A percentile compares a stretch with the other conserved stretches of the same genome.
These are phyloP conservation scores for Acacia acuminata DNA, from an alignment of 306 rosid genomes.

Conservation along the genomic window DNA sequence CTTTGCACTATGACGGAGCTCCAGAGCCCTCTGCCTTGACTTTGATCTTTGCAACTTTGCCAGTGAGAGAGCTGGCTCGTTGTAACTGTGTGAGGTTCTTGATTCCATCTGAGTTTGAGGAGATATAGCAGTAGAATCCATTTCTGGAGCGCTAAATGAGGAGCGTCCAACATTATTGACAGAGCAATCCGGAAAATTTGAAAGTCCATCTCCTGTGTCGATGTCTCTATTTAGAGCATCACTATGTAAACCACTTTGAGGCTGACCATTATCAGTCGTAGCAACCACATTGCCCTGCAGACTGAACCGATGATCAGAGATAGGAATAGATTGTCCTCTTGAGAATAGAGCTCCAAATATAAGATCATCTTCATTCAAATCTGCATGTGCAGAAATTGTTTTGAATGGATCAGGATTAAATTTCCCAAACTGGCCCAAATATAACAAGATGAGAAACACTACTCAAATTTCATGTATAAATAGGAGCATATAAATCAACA, in stretches of 20 bases:
- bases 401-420: slow-evolving; percentile 5
- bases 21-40: slow-evolving; percentile 84
- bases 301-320: slow-evolving; percentile 35
- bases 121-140: slow-evolving; percentile 40
- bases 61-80: slow-evolving; percentile 64
- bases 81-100: slow-evolving; percentile 40
- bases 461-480: not conserved
- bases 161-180: slow-evolving; percentile 46
- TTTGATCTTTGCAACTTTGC: slow-evolving; percentile 84
- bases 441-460: not conserved
- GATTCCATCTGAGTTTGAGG: slow-evolving; percentile 49
- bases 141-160: slow-evolving; percentile 38
- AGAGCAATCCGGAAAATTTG: slow-evolving; percentile 44
- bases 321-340: slow-evolving; percentile 42
- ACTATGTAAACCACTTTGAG: slow-evolving; percentile 35
- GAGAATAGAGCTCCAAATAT: slow-evolving; percentile 50
- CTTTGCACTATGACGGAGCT: slow-evolving; percentile 68
- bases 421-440: not conserved
- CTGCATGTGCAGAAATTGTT: slow-evolving; percentile 38
- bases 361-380: slow-evolving; percentile 46
- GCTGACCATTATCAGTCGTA: slow-evolving; percentile 33
- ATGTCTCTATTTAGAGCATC: slow-evolving; percentile 34
- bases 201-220: slow-evolving; percentile 31
- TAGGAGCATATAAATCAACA: not conserved
- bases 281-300: slow-evolving; percentile 41